Evolutionary conservation across 306 rosid species (phyloP).

Genomic region (Lathyrus tuberosus): DNA sequence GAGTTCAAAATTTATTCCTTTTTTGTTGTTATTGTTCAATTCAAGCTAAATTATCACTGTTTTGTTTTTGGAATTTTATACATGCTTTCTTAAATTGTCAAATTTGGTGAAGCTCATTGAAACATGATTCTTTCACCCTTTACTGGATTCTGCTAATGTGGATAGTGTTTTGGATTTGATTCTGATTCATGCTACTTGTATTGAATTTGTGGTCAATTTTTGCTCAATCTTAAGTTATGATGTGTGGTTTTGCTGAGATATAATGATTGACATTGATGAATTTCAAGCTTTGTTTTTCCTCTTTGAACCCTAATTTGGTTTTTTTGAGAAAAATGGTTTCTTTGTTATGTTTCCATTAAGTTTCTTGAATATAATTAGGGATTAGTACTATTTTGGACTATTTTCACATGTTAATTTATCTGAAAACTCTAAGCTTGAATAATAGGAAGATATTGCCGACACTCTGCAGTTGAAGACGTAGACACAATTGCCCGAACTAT

Average conservation of each 20-base stretch:
- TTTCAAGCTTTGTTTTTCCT: not conserved
- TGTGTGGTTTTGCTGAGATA: slow-evolving; percentile 29
- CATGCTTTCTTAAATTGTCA: slow-evolving; percentile 26
- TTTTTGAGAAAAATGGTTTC: slow-evolving; percentile 5
- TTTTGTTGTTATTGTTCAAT: not conserved
- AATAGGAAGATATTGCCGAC: too few relatives aligned
- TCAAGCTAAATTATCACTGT: slow-evolving; percentile 3
- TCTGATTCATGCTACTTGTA: slow-evolving; percentile 26
- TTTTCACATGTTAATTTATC: not conserved
- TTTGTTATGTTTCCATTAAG: slow-evolving; percentile 15
- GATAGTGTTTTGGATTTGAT: slow-evolving; percentile 29
- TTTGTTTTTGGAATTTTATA: slow-evolving; percentile 8
- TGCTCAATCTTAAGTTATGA: slow-evolving; percentile 26
- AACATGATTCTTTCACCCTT: too few relatives aligned
- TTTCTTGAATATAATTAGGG: slow-evolving; percentile 5
- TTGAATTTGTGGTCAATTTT: slow-evolving; percentile 3
- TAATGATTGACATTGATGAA: slow-evolving; percentile 17
- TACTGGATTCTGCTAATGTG: not conserved
- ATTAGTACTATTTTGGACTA: slow-evolving; percentile 16
- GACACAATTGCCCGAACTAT: not conserved
- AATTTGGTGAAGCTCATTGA: slow-evolving; percentile 3
- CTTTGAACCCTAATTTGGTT: slow-evolving; percentile 4
- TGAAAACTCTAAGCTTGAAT: too few relatives aligned
- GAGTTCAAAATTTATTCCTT: slow-evolving; percentile 8
- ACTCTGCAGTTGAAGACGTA: too few relatives aligned